Conservation (phyloP, 2,329 filamentous ascomycete species). For the Colletotrichum noveboracense region DNA sequence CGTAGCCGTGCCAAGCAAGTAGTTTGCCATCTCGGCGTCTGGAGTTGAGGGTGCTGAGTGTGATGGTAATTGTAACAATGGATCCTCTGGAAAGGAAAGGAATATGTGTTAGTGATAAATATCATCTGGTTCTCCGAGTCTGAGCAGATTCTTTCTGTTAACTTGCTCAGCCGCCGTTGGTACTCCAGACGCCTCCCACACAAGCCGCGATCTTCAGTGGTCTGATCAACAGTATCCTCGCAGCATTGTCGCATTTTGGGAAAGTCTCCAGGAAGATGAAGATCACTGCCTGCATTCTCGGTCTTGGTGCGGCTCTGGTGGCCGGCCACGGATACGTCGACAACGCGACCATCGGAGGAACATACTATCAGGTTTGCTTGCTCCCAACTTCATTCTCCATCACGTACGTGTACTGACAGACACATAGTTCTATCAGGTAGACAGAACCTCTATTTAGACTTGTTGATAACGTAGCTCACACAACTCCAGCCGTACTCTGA, state of each 20-base stretch:
- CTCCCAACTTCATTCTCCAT: accelerated
- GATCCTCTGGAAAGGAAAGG: not conserved
- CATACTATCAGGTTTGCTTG: slow-evolving; percentile 36
- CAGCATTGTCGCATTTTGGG: not conserved
- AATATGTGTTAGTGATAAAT: not conserved
- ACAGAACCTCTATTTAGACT: not conserved
- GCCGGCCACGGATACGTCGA: slow-evolving; percentile 56
- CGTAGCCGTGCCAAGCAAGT: not conserved
- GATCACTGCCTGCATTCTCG: slow-evolving; percentile 10
- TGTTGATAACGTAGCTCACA: not conserved
- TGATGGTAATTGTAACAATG: not conserved
- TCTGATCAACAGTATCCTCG: not conserved
- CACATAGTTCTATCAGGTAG: slow-evolving; percentile 36
- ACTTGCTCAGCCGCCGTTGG: not conserved
- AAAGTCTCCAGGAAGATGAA: not conserved
- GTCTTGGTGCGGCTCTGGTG: slow-evolving; percentile 43
- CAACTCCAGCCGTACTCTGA: slow-evolving; percentile 26
- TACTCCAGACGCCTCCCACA: not conserved
- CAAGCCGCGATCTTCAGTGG: not conserved
- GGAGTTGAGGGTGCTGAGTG: not conserved
- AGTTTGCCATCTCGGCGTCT: not conserved
- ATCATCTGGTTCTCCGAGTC: not conserved
- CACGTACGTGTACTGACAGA: not conserved
- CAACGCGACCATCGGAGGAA: slow-evolving; percentile 47
- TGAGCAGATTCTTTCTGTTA: not conserved